A percentile compares a stretch with the other conserved stretches of the same genome.
Evolutionary conservation across 2,329 filamentous ascomycete species (phyloP).

Genomic region (Microdochium nivale): DNA sequence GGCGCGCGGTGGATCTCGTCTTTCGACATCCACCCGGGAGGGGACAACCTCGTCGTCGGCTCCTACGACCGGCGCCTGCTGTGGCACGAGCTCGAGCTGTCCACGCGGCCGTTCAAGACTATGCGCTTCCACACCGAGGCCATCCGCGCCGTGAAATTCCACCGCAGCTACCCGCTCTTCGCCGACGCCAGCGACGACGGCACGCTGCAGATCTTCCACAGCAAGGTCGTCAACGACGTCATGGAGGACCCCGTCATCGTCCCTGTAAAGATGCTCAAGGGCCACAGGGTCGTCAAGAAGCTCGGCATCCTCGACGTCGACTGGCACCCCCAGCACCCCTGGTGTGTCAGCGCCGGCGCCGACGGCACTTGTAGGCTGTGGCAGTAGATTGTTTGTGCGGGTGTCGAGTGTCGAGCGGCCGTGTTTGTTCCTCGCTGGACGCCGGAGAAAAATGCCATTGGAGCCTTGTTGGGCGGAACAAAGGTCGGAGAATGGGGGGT

Average conservation of each 20-base stretch:
- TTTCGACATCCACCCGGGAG: constrained; percentile 86
- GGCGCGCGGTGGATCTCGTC: constrained; percentile 90
- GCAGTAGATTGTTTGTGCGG: constrained; percentile 52
- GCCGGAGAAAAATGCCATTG: no score
- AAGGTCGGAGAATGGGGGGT: background rate
- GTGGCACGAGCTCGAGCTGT: constrained; percentile 95
- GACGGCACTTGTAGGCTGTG: constrained; percentile 90
- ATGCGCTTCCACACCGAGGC: constrained; percentile 91
- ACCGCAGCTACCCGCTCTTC: constrained; percentile 73
- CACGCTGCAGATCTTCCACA: constrained; percentile 91
- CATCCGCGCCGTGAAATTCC: constrained; percentile 82
- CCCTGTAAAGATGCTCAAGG: constrained; percentile 85
- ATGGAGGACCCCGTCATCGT: constrained; percentile 97
- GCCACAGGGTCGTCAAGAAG: constrained; percentile 78
- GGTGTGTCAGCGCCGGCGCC: constrained; percentile 88
- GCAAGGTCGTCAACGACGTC: constrained; percentile 86
- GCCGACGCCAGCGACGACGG: constrained; percentile 95
- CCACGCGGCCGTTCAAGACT: constrained; percentile 86
- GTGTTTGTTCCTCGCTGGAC: no score
- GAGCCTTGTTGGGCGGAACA: background rate
- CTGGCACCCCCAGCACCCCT: constrained; percentile 92
- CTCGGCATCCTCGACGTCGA: constrained; percentile 89
- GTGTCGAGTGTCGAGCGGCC: background rate
- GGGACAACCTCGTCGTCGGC: constrained; percentile 88
- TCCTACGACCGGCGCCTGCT: constrained; percentile 90